phyloP scores from a whole-genome alignment of 2,329 filamentous ascomycete genomes.

The Hypocrella siamensis region DNA sequence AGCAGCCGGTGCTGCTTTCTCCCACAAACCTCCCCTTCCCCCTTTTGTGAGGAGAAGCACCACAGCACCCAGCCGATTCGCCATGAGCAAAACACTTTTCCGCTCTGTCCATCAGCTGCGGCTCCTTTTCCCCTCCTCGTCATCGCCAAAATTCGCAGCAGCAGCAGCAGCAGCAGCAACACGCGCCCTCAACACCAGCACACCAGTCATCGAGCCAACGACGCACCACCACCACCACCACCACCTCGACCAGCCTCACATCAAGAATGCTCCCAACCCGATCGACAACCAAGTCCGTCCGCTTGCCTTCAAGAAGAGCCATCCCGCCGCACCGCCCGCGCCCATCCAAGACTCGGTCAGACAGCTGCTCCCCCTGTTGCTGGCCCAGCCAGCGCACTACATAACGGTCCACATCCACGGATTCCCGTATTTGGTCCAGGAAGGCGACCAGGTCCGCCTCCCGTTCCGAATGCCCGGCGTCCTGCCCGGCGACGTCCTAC shows the following conservation, averaged over 20 bases:
- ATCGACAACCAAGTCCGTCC: conserved; percentile 16
- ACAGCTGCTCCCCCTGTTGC: conserved; percentile 52
- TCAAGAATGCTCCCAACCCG: conserved; percentile 22
- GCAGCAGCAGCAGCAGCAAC: no score
- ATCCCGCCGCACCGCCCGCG: conserved; percentile 16
- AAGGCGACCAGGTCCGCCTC: conserved; percentile 59
- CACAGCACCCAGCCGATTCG: no score
- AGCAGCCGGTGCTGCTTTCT: no score
- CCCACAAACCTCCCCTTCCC: no score
- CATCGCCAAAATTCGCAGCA: no score
- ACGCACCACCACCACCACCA: conserved; percentile 32
- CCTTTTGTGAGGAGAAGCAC: neutral
- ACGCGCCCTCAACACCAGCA: conserved; percentile 31
- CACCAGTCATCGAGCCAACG: conserved; percentile 29
- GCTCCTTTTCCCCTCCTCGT: no score
- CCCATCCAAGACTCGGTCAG: conserved; percentile 40
- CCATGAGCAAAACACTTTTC: conserved; percentile 44
- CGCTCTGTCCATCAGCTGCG: conserved; percentile 48
- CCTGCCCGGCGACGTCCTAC: conserved; percentile 67
- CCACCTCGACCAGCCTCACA: conserved; percentile 21
- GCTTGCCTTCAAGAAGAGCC: conserved; percentile 23
- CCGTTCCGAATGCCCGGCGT: conserved; percentile 68
- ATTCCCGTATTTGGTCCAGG: conserved; percentile 63
- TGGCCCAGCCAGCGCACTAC: conserved; percentile 61
- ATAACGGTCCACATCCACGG: conserved; percentile 68